Conservation (phyloP, 2,329 filamentous ascomycete species). For the Trichoderma polysporum region DNA sequence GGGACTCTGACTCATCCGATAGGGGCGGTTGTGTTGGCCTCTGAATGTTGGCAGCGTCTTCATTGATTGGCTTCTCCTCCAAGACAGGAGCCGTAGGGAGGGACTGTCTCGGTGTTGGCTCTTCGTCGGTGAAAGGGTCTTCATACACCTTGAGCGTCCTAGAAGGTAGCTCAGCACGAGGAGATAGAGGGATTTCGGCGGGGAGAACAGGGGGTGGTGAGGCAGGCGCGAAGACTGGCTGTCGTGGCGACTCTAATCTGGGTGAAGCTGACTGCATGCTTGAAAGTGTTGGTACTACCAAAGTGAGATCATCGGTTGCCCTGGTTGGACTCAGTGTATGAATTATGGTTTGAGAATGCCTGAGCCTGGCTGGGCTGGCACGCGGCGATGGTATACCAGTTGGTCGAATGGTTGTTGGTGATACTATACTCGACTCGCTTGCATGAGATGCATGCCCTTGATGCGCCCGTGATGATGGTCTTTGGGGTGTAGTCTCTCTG, state of each 20-base stretch:
- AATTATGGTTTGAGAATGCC: slow-evolving; percentile 34
- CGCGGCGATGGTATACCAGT: slow-evolving; percentile 38
- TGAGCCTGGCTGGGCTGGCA: slow-evolving; percentile 42
- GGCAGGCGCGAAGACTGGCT: slow-evolving; percentile 12
- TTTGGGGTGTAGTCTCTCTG: slow-evolving; percentile 53
- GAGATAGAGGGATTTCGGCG: slow-evolving; percentile 19
- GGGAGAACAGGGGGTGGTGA: slow-evolving; percentile 20
- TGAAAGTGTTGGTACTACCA: slow-evolving; percentile 50
- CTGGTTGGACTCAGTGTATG: slow-evolving; percentile 45
- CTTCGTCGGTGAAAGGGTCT: slow-evolving; percentile 56
- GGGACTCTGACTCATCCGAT: slow-evolving; percentile 29
- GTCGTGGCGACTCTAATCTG: slow-evolving; percentile 21
- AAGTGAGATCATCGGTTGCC: slow-evolving; percentile 53
- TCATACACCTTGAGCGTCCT: slow-evolving; percentile 59
- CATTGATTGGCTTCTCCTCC: slow-evolving; percentile 61
- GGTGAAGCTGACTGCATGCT: slow-evolving; percentile 38
- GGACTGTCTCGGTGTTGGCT: slow-evolving; percentile 46
- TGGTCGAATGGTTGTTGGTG: slow-evolving; percentile 36
- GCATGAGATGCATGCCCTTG: slow-evolving; percentile 50
- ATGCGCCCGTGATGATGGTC: slow-evolving; percentile 46
- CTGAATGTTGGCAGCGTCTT: slow-evolving; percentile 44
- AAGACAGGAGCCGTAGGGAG: slow-evolving; percentile 50
- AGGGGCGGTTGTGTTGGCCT: slow-evolving; percentile 25
- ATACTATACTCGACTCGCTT: slow-evolving; percentile 52
- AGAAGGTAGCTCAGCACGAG: slow-evolving; percentile 29